These are phyloP conservation scores for Rhytidiadelphus loreus DNA, from an alignment of 225 moss, liverwort and hornwort genomes.

Conservation along the genomic window DNA sequence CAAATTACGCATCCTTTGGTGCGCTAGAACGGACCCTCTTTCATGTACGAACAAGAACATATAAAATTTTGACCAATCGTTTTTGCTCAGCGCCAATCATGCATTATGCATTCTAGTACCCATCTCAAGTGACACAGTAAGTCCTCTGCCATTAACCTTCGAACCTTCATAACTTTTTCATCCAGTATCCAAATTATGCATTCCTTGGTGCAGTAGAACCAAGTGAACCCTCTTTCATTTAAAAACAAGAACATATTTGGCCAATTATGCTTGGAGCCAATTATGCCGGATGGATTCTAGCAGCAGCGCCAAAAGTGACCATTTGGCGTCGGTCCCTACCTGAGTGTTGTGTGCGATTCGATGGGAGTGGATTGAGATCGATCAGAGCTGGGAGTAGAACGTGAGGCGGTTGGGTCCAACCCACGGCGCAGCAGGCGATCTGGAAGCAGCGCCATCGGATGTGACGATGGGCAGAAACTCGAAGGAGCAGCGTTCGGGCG, in stretches of 20 bases:
- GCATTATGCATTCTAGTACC: not conserved
- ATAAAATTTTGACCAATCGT: not conserved
- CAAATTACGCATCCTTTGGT: not conserved
- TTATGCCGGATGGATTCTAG: not conserved
- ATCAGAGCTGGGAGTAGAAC: constrained; percentile 19
- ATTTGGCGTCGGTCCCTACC: not conserved
- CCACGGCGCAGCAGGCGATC: not conserved
- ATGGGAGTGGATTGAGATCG: not conserved
- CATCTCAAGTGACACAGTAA: not conserved
- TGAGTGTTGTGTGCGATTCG: not conserved
- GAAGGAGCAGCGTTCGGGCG: constrained; percentile 53
- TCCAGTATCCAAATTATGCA: not conserved
- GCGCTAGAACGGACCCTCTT: not conserved
- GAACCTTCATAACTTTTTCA: not conserved
- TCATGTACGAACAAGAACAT: not conserved
- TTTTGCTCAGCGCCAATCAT: not conserved
- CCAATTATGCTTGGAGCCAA: not conserved
- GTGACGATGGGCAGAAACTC: constrained; percentile 46
- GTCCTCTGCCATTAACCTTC: not conserved
- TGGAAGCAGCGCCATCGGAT: not conserved
- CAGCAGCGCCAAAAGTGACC: not conserved
- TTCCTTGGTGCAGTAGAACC: not conserved
- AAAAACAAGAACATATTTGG: not conserved
- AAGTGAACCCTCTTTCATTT: not conserved
- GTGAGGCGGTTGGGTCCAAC: not conserved